Base-by-base conservation (phyloP, 2,329 filamentous ascomycete species). In the Coniochaeta hoffmannii region DNA sequence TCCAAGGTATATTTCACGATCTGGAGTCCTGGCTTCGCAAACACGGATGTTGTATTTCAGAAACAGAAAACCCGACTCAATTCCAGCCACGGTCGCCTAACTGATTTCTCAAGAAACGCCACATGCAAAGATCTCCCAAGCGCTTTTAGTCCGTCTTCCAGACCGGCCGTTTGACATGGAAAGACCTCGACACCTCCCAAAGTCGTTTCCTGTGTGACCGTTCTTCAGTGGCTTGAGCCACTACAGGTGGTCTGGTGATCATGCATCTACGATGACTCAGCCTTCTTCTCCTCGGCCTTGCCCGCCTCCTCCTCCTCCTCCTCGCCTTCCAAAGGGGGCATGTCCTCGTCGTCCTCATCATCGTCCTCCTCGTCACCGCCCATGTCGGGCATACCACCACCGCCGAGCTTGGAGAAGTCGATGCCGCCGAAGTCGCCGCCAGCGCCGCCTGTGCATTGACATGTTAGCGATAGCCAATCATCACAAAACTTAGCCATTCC, bases 401-500 rank as follows among this genome's bases (percentile, higher is more conserved):
- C 86, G 60, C 86, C 87, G 60, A 96, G 86, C 80, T 96, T 95
- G 66, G 89, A 94, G 84, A 96, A 96, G 75, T 96, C 91, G 69
- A 96, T 94, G 66, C 89, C 89, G 65, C 88, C 85, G 61, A 94
- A 90, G 72, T 90, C 89, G 62, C 84, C 85, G 22, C 41, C 41
- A 46, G 59, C 82, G 81, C 41, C 41, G 53, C 58, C 58, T 35
- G 54, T 53, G 57, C 50, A 28, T 28, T n/a, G 22, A n/a, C n/a
- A n/a, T 28, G 41, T 46, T 22, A 49, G 59, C 65, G 60, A 63
- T 57, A 63, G 30, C 52, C 8, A 10, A n/a, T 15, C 15, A 31
- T 3, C 4, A 28, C 6, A 31, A 2, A 51, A 51, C 49, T 34
- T 34, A 34, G 30, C 49, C 31, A 46, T 46, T 11, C 24, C 10